phyloP scores from a whole-genome alignment of 2,329 filamentous ascomycete genomes.

The Fusarium sp. region DNA sequence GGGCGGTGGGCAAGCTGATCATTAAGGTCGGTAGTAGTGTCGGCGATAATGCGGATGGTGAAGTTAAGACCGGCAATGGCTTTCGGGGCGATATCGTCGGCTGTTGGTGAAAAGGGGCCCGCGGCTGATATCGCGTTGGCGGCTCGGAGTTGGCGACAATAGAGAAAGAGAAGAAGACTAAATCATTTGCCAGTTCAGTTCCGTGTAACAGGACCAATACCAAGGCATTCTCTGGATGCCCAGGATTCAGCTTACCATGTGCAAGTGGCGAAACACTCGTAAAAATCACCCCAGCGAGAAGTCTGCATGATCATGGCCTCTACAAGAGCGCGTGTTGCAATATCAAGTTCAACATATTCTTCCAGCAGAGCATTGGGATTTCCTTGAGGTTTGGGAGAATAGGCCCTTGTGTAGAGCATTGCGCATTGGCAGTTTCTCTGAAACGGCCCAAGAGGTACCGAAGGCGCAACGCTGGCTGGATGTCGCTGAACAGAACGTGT shows the following conservation, averaged over 20 bases:
- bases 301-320: slow-evolving; percentile 50
- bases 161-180: slow-evolving; percentile 50
- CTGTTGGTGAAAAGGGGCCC: slow-evolving; percentile 29
- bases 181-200: slow-evolving; percentile 18
- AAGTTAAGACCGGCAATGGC: slow-evolving; percentile 53
- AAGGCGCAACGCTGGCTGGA: slow-evolving; percentile 43
- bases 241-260: slow-evolving; percentile 45
- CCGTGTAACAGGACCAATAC: background rate
- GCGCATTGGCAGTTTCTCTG: slow-evolving; percentile 52
- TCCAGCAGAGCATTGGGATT: slow-evolving; percentile 36
- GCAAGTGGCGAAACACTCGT: slow-evolving; percentile 51
- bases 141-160: slow-evolving; percentile 48
- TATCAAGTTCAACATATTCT: slow-evolving; percentile 49
- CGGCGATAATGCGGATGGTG: slow-evolving; percentile 51
- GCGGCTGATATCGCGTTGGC: slow-evolving; percentile 37
- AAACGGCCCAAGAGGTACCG: slow-evolving; percentile 49
- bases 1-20: slow-evolving; percentile 48
- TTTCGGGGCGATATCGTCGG: slow-evolving; percentile 48
- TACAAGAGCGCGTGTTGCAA: slow-evolving; percentile 46
- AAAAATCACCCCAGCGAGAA: slow-evolving; percentile 50
- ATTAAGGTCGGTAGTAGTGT: slow-evolving; percentile 51
- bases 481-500: slow-evolving; percentile 42
- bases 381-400: slow-evolving; percentile 36
- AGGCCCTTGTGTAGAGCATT: slow-evolving; percentile 49
- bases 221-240: background rate